Base-by-base conservation (phyloP, 2,329 filamentous ascomycete genomes). In the Xylariaceae sp. region DNA sequence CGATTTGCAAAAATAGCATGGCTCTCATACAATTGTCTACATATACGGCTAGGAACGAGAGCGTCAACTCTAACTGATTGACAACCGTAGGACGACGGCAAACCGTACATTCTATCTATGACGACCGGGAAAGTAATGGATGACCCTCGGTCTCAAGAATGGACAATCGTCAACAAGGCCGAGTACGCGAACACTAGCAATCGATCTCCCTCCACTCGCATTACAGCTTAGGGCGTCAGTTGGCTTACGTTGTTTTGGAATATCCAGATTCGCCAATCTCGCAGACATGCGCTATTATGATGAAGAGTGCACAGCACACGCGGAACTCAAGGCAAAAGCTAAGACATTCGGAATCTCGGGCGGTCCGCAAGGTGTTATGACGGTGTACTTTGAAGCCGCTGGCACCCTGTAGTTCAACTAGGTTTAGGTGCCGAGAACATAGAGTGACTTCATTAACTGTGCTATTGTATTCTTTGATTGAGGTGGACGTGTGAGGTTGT, bases 51-150 rank as follows among this genome's bases (percentile, higher is more conserved):
- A n/a, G 13, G 9, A 17, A 11, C 10, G 33, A 11, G 45, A 42
- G 40, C 14, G 6, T 31, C 17, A 31, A 17, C 47, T n/a, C 36
- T 31, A n/a, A 36, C 43, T 45, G 14, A 10, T 19, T 47, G 14
- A 14, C 16, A 6, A 9, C n/a, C 17, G 22, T 49, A 90, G 87
- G 79, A 88, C 61, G 86, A 49, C 7, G 47, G 84, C 56, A 83
- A 87, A 66, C 83, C 83, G 1, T 90, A 90, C 67, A 87, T 90
- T 58, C 69, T 83, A 42, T 75, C 76, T 51, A 73, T 82, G 59
- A 57, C 73, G 69, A 83, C 80, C 13, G 80, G 80, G 31, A 68
- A 72, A 18, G 75, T 79, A 9, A 71, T 81, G 56, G 73, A 78
- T 9, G 83, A 88, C 60, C 72, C 78, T 16, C 81, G 85, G 31